Evolutionary conservation across 2,329 filamentous ascomycete species (phyloP).

Genomic region (Huntiella omanensis): DNA sequence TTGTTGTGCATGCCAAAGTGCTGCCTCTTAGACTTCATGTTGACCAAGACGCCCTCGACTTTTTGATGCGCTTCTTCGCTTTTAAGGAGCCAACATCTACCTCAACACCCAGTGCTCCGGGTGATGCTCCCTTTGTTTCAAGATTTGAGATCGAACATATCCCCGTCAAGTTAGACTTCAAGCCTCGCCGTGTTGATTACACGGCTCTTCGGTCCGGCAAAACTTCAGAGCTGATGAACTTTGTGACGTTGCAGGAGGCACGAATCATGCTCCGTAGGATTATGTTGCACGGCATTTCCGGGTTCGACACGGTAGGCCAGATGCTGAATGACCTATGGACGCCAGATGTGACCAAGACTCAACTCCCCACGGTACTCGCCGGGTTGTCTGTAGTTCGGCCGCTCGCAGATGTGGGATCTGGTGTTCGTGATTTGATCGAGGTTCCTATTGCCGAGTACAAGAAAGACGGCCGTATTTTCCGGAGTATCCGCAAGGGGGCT

Average conservation of each 20-base stretch:
- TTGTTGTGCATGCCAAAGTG: conserved; percentile 62
- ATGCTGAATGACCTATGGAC: conserved; percentile 93
- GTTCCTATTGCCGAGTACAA: conserved; percentile 83
- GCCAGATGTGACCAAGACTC: conserved; percentile 76
- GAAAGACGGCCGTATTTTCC: conserved; percentile 82
- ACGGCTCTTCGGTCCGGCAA: conserved; percentile 78
- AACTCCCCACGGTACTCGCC: conserved; percentile 73
- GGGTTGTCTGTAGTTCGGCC: conserved; percentile 81
- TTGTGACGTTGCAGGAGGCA: conserved; percentile 76
- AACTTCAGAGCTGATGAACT: conserved; percentile 98
- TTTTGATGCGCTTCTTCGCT: conserved; percentile 92
- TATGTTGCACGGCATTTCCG: conserved; percentile 80
- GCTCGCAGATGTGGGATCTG: conserved; percentile 76
- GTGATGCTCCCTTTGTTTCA: conserved; percentile 72
- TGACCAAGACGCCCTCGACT: conserved; percentile 92
- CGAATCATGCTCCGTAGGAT: conserved; percentile 72
- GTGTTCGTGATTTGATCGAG: conserved; percentile 69
- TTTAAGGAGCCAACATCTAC: conserved; percentile 55
- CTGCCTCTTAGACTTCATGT: conserved; percentile 82
- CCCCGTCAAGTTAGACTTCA: conserved; percentile 76
- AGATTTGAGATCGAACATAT: conserved; percentile 73
- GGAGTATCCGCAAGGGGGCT: conserved; percentile 81
- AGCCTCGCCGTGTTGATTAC: conserved; percentile 95
- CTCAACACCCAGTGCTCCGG: conserved; percentile 31
- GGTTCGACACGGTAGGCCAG: conserved; percentile 77